phyloP scores from a whole-genome alignment of 371 early-diverging fungal genomes.

The Apophysomyces variabilis region DNA sequence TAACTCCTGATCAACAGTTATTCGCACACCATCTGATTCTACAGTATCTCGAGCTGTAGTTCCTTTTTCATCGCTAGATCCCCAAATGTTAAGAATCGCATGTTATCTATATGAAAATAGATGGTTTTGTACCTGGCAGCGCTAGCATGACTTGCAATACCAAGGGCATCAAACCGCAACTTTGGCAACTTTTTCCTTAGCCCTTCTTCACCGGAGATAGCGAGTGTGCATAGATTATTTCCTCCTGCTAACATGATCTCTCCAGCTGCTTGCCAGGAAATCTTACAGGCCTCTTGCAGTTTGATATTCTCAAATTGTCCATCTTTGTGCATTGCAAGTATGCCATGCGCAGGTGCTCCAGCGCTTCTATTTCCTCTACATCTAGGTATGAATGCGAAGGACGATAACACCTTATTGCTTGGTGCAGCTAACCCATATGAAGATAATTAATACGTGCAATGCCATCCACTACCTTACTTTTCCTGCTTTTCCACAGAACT shows the following conservation, averaged over 20 bases:
- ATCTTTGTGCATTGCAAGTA: conserved; percentile 65
- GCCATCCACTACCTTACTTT: conserved; percentile 48
- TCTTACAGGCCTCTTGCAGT: conserved; percentile 64
- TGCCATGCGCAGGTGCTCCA: conserved; percentile 31
- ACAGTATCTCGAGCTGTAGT: background rate
- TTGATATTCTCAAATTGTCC: conserved; percentile 59
- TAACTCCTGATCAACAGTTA: conserved; percentile 7
- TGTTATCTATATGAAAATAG: background rate
- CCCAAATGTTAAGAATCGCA: no score
- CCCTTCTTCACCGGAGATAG: background rate
- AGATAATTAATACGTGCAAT: background rate
- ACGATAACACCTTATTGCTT: conserved; percentile 11
- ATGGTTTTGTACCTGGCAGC: background rate
- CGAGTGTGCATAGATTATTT: conserved; percentile 31
- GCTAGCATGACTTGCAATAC: background rate
- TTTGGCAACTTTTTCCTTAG: conserved; percentile 2
- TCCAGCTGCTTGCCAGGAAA: conserved; percentile 69
- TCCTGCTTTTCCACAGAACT: conserved; percentile 67
- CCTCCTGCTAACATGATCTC: conserved; percentile 60
- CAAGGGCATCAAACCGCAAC: background rate
- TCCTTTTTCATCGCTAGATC: background rate
- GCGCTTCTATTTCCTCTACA: conserved; percentile 29
- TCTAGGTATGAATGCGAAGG: conserved; percentile 68
- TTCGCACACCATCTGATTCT: background rate
- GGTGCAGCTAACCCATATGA: background rate